Percentiles rank a stretch among this genome's conserved stretches.
phyloP scores from a whole-genome alignment of 164 flowering plant species.

The Paratinospora sagittata region DNA sequence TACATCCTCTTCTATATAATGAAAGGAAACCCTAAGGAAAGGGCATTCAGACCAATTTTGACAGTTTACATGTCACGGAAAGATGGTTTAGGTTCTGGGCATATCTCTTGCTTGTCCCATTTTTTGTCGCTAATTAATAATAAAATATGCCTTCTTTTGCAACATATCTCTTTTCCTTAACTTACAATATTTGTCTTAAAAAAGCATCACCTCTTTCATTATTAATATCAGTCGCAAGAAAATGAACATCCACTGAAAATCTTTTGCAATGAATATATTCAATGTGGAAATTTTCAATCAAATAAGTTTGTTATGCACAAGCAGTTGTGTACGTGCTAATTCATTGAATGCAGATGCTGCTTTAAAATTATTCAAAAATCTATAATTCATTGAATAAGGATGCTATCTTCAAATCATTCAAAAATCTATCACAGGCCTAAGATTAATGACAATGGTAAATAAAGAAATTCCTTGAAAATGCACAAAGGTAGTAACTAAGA shows the following conservation, averaged over 20 bases:
- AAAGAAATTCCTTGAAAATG: constrained; percentile 2
- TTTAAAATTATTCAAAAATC: not conserved
- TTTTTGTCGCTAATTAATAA: not conserved
- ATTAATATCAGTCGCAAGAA: not conserved
- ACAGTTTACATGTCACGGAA: too few relatives aligned
- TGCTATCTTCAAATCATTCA: too few relatives aligned
- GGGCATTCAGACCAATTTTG: too few relatives aligned
- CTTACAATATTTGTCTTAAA: not conserved
- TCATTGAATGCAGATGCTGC: too few relatives aligned
- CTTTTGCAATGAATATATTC: not conserved
- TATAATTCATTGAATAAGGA: too few relatives aligned
- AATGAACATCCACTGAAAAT: not conserved
- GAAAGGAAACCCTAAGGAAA: too few relatives aligned
- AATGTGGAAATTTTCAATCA: not conserved
- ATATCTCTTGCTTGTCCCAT: too few relatives aligned
- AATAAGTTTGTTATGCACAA: not conserved
- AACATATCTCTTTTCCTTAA: not conserved
- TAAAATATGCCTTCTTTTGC: not conserved
- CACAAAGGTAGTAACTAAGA: constrained; percentile 1
- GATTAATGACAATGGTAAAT: not conserved
- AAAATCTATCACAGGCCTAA: not conserved
- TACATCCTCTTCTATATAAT: too few relatives aligned
- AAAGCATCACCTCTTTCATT: not conserved
- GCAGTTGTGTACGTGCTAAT: too few relatives aligned
- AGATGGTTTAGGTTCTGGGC: too few relatives aligned